These are phyloP conservation scores for Capronia epimyces DNA, from an alignment of 2,329 filamentous ascomycete species.

Conservation along the genomic window DNA sequence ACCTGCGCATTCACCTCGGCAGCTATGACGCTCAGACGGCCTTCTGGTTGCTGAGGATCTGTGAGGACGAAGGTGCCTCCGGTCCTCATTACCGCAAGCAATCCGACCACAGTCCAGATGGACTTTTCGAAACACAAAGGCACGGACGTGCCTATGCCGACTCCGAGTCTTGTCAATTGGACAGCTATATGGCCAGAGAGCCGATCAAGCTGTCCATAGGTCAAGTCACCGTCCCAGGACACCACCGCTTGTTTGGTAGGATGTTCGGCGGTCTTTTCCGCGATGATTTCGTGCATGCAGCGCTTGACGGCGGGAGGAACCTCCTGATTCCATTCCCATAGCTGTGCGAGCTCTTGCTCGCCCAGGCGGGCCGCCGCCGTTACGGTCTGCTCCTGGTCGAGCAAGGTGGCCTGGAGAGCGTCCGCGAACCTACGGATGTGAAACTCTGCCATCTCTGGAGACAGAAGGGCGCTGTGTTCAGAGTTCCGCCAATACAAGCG, in stretches of 20 bases:
- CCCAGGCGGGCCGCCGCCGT: neutral
- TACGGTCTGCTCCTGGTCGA: slow-evolving; percentile 12
- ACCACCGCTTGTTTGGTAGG: neutral
- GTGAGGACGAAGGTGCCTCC: slow-evolving; percentile 41
- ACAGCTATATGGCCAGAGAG: slow-evolving; percentile 35
- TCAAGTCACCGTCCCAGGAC: slow-evolving; percentile 39
- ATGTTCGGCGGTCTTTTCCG: slow-evolving; percentile 4
- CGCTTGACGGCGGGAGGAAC: slow-evolving; percentile 24
- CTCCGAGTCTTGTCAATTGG: slow-evolving; percentile 36
- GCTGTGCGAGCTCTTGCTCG: slow-evolving; percentile 14
- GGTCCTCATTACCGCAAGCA: slow-evolving; percentile 40
- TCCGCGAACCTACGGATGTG: slow-evolving; percentile 16
- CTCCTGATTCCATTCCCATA: slow-evolving; percentile 27
- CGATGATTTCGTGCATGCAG: slow-evolving; percentile 20
- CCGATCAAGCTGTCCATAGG: slow-evolving; percentile 35
- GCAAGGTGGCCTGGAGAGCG: slow-evolving; percentile 16
- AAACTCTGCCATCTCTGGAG: slow-evolving; percentile 1
- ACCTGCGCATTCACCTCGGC: slow-evolving; percentile 34
- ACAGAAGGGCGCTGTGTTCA: neutral
- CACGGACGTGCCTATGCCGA: slow-evolving; percentile 38
- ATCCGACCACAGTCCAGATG: slow-evolving; percentile 39
- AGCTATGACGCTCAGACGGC: slow-evolving; percentile 35
- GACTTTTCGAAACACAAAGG: slow-evolving; percentile 43
- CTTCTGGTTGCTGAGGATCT: slow-evolving; percentile 39
- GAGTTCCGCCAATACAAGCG: neutral